Evolutionary conservation across 2,329 filamentous ascomycete genomes (phyloP).

Genomic region (Alternaria tenuissima): DNA sequence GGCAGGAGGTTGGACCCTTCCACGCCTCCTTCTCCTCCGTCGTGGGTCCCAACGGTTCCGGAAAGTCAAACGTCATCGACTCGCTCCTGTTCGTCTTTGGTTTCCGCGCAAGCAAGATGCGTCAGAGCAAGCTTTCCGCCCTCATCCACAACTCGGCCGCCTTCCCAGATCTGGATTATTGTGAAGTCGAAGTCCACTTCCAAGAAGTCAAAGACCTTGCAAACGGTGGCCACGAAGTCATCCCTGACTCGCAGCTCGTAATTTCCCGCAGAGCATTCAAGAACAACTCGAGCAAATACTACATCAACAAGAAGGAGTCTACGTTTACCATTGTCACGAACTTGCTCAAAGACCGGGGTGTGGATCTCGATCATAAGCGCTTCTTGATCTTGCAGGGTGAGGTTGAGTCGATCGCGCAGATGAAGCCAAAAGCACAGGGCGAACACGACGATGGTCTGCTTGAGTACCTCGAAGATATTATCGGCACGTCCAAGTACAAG

Average conservation of each 20-base stretch:
- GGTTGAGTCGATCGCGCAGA: conserved; percentile 97
- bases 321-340: conserved; percentile 93
- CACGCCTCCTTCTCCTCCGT: conserved; percentile 97
- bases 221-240: conserved; percentile 74
- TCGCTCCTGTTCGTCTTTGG: conserved; percentile 98
- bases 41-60: conserved; percentile 96
- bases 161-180: conserved; percentile 83
- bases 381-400: conserved; percentile 98
- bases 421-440: conserved; percentile 95
- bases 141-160: conserved; percentile 96
- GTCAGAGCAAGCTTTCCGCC: conserved; percentile 97
- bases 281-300: conserved; percentile 98
- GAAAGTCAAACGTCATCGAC: conserved; percentile 99
- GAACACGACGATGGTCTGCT: conserved; percentile 96
- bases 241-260: conserved; percentile 84
- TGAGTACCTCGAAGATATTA: conserved; percentile 98
- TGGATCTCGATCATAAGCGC: conserved; percentile 97
- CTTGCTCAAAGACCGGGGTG: conserved; percentile 83
- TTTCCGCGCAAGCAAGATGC: conserved; percentile 98
- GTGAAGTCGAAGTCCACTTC: conserved; percentile 97
- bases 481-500: conserved; percentile 98
- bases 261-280: conserved; percentile 95
- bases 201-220: conserved; percentile 91
- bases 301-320: conserved; percentile 88
- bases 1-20: conserved; percentile 95